Percentiles rank a stretch among this genome's conserved stretches.
These are phyloP conservation scores for Orobanche coerulescens DNA, from an alignment of 257 asterid genomes.

Conservation along the genomic window DNA sequence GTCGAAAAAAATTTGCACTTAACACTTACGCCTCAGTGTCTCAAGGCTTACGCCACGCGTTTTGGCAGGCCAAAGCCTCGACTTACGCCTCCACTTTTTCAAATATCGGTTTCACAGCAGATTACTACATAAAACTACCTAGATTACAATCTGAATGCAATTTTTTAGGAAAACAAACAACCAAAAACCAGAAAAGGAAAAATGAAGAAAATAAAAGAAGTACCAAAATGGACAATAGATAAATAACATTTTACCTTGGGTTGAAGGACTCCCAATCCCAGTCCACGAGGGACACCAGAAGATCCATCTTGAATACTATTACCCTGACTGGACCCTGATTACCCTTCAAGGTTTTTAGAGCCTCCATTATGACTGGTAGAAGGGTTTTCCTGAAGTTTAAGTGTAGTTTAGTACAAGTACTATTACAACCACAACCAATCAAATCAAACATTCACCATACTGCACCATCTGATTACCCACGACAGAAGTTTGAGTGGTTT, in stretches of 20 bases:
- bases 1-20: no score
- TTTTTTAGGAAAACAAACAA: background rate
- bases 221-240: constrained; percentile 3
- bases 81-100: no score
- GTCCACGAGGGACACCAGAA: constrained; percentile 63
- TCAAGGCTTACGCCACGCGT: no score
- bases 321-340: constrained; percentile 32
- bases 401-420: constrained; percentile 16
- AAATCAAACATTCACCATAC: constrained; percentile 14
- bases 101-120: background rate
- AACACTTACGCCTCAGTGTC: no score
- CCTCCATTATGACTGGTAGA: constrained; percentile 31
- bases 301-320: constrained; percentile 34
- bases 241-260: constrained; percentile 48
- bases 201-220: background rate
- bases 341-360: constrained; percentile 25
- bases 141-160: background rate
- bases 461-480: constrained; percentile 26
- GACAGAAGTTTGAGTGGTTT: constrained; percentile 9
- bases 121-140: background rate
- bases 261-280: constrained; percentile 77
- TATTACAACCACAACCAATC: constrained; percentile 3
- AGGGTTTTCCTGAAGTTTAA: constrained; percentile 31
- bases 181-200: no score
- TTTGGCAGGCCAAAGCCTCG: no score